Base-by-base conservation (phyloP, 768 basidiomycete species). In the Grammothele lineata region DNA sequence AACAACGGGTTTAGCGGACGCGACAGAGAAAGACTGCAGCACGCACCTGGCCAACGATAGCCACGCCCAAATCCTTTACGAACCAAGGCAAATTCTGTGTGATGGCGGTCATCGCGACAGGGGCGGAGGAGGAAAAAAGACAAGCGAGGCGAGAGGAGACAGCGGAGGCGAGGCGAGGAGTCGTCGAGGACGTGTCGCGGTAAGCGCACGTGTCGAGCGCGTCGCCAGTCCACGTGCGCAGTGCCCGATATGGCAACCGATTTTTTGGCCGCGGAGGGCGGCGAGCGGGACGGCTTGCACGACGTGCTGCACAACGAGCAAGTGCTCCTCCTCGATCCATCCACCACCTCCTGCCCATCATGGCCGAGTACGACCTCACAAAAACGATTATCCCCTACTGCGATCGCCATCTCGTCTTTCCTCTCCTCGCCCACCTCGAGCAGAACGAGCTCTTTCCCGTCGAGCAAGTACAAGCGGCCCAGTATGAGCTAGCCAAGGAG, bases 401-500 rank as follows among this genome's bases (percentile, higher is more conserved):
- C 51, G 96, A 99, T 69, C 81, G 96, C 43, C 96, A 99, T 75
- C 77, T 99, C 24, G 85, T 87, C 32, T 88, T 97, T 58, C 94
- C 96, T 22, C 70, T 98, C 8, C 86, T 99, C 51, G 82, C 87
- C 9, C 92, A 95, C 71, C 83, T 97, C 36, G 77, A 75, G 14
- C 85, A 89, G 50, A 78, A 75, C 8, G 78, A 80, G 15, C 68
- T 88, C 33, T 97, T 93, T 66, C 76, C 90, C 1, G 73, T 76
- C 18, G 76, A 87, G 34, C 82, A 98, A 57, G 78, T 98, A 47
- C 81, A 83, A 48, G 71, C 81, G 33, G 95, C 96, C 30, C 95
- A 97, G 70, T 95, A 96, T 86, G 93, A 97, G 61, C 84, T 98
- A 44, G 90, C 92, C 45, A 95, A 92, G 64, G 90, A 85, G 52